Evolutionary conservation across 805 yeast genomes (phyloP).

Genomic region (Candida tammaniensis): DNA sequence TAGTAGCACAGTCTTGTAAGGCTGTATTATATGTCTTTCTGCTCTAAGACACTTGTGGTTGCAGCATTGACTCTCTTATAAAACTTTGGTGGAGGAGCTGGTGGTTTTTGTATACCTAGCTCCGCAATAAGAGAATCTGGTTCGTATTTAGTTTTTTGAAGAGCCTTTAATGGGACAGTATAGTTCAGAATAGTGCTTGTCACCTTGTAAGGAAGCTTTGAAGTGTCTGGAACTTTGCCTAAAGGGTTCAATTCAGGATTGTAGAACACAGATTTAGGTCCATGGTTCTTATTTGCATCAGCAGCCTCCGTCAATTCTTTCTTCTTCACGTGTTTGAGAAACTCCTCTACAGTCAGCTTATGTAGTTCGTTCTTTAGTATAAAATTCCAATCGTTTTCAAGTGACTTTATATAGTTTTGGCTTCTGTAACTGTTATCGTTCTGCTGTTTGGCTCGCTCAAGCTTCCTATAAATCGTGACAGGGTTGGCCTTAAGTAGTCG

Average conservation of each 20-base stretch:
- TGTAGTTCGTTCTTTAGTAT: slow-evolving; percentile 34
- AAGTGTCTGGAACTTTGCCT: slow-evolving; percentile 49
- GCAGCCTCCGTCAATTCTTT: slow-evolving; percentile 16
- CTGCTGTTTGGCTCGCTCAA: slow-evolving; percentile 24
- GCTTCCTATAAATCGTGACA: slow-evolving; percentile 28
- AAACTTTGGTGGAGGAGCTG: slow-evolving; percentile 43
- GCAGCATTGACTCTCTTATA: slow-evolving; percentile 36
- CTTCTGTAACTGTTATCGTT: slow-evolving; percentile 16
- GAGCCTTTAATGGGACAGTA: slow-evolving; percentile 28
- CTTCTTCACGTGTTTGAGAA: slow-evolving; percentile 19
- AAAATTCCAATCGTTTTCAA: slow-evolving; percentile 41
- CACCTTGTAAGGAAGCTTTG: slow-evolving; percentile 7
- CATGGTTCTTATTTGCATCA: slow-evolving; percentile 33
- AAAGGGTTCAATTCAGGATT: slow-evolving; percentile 66
- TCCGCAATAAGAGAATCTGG: slow-evolving; percentile 28
- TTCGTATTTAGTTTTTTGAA: slow-evolving; percentile 14
- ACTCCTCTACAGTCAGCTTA: slow-evolving; percentile 22
- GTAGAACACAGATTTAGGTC: slow-evolving; percentile 52
- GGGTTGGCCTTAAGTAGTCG: slow-evolving; percentile 32
- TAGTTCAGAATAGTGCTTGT: slow-evolving; percentile 20
- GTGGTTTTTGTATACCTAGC: slow-evolving; percentile 36
- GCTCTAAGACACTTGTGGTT: not conserved
- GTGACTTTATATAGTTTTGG: slow-evolving; percentile 18
- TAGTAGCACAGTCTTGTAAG: slow-evolving; percentile 5
- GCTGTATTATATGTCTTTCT: slow-evolving; percentile 19